Percentiles rank a stretch among this genome's conserved stretches.
Conservation (phyloP, 2,329 filamentous ascomycete species). For the Penicillium sumatraense region DNA sequence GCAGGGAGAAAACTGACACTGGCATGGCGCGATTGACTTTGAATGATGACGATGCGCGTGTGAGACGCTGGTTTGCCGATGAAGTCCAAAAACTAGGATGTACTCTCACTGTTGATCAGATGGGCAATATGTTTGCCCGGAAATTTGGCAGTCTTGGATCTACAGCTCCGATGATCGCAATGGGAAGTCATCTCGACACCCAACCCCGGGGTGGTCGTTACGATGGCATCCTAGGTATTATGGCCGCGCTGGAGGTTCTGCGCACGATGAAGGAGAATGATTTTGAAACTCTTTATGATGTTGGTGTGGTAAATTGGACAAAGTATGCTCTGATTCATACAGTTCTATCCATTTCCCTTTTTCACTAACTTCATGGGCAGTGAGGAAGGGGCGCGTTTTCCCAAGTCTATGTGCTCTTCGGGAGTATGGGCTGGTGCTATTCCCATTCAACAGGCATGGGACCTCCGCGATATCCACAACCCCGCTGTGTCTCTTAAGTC, state of each 20-base stretch:
- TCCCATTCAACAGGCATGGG: conserved; percentile 63
- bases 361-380: conserved; percentile 41
- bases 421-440: conserved; percentile 74
- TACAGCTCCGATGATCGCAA: conserved; percentile 39
- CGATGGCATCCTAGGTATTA: conserved; percentile 74
- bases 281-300: conserved; percentile 67
- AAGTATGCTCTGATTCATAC: conserved; percentile 58
- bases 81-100: conserved; percentile 66
- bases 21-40: conserved; percentile 75
- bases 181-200: conserved; percentile 51
- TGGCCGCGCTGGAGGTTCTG: conserved; percentile 72
- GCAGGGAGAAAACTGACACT: conserved; percentile 29
- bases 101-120: conserved; percentile 66
- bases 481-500: conserved; percentile 61
- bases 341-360: not conserved
- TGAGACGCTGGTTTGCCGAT: conserved; percentile 70
- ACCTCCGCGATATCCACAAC: conserved; percentile 61
- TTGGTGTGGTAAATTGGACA: conserved; percentile 67
- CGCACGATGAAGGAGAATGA: conserved; percentile 67
- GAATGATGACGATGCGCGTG: conserved; percentile 69
- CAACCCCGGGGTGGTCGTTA: conserved; percentile 56
- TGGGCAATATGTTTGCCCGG: conserved; percentile 48
- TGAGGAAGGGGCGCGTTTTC: conserved; percentile 78
- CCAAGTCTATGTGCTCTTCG: conserved; percentile 71
- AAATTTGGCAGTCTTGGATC: conserved; percentile 24